Conservation (phyloP, 768 basidiomycete genomes). For the Tephrocybe sp. region DNA sequence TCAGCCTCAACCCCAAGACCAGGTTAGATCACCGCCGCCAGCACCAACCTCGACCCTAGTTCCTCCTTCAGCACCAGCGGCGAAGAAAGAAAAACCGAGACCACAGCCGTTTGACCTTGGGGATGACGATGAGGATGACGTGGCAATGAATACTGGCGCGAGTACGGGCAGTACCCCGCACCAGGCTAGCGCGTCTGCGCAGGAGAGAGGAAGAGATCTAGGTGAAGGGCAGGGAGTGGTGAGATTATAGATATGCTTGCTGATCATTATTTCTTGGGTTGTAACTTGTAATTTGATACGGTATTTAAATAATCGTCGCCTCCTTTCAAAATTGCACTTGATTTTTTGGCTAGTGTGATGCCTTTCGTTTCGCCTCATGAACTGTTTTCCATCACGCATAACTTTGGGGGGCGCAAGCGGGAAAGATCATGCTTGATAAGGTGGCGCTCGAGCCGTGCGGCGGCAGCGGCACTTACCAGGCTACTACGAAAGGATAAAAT, state of each 20-base stretch:
- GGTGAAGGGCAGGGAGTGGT: not conserved
- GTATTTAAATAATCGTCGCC: too few species aligned
- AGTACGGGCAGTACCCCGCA: not conserved
- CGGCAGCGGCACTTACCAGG: too few species aligned
- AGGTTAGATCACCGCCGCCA: conserved; percentile 14
- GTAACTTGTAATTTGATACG: not conserved
- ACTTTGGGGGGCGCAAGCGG: too few species aligned
- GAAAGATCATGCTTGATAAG: too few species aligned
- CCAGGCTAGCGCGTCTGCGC: not conserved
- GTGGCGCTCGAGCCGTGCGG: too few species aligned
- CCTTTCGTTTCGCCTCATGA: too few species aligned
- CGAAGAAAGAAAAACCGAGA: conserved; percentile 13
- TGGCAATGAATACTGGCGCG: not conserved
- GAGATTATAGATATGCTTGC: not conserved
- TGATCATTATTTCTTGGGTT: not conserved
- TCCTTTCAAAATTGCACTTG: too few species aligned
- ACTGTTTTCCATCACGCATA: too few species aligned
- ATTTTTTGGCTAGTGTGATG: too few species aligned
- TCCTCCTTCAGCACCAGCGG: not conserved
- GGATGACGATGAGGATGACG: conserved; percentile 27
- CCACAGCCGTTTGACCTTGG: conserved; percentile 24
- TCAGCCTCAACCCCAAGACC: not conserved
- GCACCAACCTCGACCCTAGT: not conserved
- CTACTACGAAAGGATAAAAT: too few species aligned
- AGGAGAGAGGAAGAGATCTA: conserved; percentile 1